These are phyloP conservation scores for Inga laurina DNA, from an alignment of 306 rosid genomes.

Conservation along the genomic window DNA sequence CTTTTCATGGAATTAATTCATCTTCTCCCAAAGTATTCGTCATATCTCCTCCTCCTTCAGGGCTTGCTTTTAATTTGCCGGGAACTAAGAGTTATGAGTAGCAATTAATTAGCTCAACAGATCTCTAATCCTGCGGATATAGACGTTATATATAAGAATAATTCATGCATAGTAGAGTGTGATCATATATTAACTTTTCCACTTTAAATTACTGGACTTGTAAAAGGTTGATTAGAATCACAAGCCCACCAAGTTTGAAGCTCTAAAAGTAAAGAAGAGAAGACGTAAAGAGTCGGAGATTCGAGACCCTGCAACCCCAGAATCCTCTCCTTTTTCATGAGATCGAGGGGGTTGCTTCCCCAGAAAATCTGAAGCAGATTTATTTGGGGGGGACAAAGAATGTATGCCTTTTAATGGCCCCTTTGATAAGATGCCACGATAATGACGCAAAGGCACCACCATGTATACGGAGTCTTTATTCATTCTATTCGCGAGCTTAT, in stretches of 20 bases:
- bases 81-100: not conserved
- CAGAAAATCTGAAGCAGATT: constrained; percentile 24
- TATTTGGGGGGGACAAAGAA: constrained; percentile 52
- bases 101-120: not conserved
- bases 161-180: not conserved
- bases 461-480: not conserved
- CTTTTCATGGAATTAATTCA: not conserved
- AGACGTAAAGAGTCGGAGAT: constrained; percentile 32
- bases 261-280: not conserved
- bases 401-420: constrained; percentile 40
- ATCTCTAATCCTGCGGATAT: not conserved
- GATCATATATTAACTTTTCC: not conserved
- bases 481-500: not conserved
- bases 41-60: not conserved
- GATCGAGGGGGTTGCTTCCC: constrained; percentile 21
- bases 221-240: not conserved
- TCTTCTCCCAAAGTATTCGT: not conserved
- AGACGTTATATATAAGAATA: not conserved
- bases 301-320: constrained; percentile 45
- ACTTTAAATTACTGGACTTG: not conserved
- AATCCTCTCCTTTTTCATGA: constrained; percentile 40
- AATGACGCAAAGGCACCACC: constrained; percentile 35
- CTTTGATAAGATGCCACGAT: constrained; percentile 47
- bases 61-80: not conserved
- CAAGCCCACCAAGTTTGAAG: not conserved